Evolutionary conservation across 1,284 basidiomycete species (phyloP).

Genomic region (Ceratobasidium sp.): DNA sequence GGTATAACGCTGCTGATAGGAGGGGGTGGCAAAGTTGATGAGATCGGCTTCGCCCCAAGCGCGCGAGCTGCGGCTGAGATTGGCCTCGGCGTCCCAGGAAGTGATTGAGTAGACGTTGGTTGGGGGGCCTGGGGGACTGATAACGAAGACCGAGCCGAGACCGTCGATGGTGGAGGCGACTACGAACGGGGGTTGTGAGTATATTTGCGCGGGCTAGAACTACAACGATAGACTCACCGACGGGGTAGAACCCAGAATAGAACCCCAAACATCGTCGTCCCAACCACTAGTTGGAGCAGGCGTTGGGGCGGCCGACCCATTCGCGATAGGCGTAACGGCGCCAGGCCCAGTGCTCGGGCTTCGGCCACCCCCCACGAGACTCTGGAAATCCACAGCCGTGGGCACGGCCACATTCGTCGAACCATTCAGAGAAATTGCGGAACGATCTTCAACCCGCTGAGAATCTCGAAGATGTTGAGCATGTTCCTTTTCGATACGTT

Average conservation of each 20-base stretch:
- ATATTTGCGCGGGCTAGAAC: constrained; percentile 39
- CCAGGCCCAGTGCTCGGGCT: constrained; percentile 47
- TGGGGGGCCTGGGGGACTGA: constrained; percentile 44
- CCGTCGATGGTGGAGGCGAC: constrained; percentile 42
- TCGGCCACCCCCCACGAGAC: constrained; percentile 66
- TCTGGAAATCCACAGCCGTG: constrained; percentile 70
- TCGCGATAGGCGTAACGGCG: constrained; percentile 56
- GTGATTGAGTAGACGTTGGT: constrained; percentile 53
- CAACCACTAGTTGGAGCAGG: constrained; percentile 55
- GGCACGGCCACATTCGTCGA: constrained; percentile 53
- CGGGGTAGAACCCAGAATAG: constrained; percentile 59
- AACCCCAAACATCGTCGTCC: constrained; percentile 79
- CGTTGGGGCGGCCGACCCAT: constrained; percentile 55
- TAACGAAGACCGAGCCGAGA: constrained; percentile 46
- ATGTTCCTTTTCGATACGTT: constrained; percentile 86
- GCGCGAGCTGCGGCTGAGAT: constrained; percentile 44
- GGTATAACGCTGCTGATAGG: constrained; percentile 26
- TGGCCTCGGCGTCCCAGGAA: constrained; percentile 56
- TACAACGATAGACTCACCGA: constrained; percentile 49
- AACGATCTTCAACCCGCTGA: constrained; percentile 80
- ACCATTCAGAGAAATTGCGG: constrained; percentile 53
- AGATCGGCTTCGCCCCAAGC: constrained; percentile 39
- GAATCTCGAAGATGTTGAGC: constrained; percentile 82
- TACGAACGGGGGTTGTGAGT: constrained; percentile 8
- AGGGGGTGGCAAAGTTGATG: constrained; percentile 33